Conservation (phyloP, 129 eudicot genomes). For the Kitagawia praeruptora region DNA sequence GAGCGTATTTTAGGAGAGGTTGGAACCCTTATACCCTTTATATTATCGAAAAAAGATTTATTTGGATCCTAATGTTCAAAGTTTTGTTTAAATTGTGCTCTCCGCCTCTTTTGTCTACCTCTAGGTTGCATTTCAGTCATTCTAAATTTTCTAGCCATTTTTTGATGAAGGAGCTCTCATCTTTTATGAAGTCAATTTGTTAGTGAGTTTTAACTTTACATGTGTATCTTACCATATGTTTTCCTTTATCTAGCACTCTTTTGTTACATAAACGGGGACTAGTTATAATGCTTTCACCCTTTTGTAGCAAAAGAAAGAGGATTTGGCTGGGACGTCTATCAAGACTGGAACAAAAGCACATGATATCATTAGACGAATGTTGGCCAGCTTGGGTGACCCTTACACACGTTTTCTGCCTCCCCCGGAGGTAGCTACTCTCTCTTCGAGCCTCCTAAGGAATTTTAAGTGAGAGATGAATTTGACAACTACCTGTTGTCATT, state of each 20-base stretch:
- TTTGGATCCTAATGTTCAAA: neutral
- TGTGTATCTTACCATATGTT: neutral
- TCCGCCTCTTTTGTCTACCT: neutral
- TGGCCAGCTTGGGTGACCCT: conserved; percentile 84
- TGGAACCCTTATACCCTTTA: no score
- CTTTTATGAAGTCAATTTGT: neutral
- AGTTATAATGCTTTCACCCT: conserved; percentile 3
- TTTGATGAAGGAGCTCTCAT: neutral
- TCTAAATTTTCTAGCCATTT: neutral
- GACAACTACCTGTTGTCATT: neutral
- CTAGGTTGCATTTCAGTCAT: neutral
- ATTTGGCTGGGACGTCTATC: conserved; percentile 49
- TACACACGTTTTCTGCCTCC: conserved; percentile 93
- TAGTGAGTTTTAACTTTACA: neutral
- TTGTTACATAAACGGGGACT: neutral
- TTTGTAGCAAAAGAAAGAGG: conserved; percentile 79
- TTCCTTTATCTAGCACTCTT: neutral
- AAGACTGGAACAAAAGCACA: conserved; percentile 80
- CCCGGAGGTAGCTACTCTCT: conserved; percentile 44
- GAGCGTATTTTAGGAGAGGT: no score
- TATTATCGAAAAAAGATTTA: no score
- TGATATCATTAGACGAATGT: conserved; percentile 67
- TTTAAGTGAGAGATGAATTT: neutral
- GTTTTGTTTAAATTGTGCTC: neutral
- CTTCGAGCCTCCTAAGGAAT: neutral